These are phyloP conservation scores for Sporothrix phasma DNA, from an alignment of 2,329 filamentous ascomycete genomes.

Conservation along the genomic window DNA sequence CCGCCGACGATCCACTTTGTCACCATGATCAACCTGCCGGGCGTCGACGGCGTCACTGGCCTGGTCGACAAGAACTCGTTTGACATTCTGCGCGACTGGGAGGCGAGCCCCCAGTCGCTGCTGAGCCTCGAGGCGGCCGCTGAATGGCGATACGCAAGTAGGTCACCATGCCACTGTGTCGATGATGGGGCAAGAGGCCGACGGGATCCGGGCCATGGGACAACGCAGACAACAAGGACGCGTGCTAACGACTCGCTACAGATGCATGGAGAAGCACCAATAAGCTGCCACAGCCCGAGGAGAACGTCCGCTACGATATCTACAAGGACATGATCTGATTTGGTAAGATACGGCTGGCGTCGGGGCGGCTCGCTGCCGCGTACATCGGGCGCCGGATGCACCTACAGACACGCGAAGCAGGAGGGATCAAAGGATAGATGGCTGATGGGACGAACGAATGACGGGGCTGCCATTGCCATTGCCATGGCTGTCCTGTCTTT, in stretches of 20 bases:
- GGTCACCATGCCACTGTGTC: too few relatives aligned
- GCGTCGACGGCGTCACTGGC: slow-evolving; percentile 72
- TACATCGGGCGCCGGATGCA: too few relatives aligned
- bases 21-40: slow-evolving; percentile 92
- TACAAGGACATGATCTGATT: slow-evolving; percentile 24
- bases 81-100: slow-evolving; percentile 82
- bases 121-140: slow-evolving; percentile 29
- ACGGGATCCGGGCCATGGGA: too few relatives aligned
- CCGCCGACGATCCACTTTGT: slow-evolving; percentile 88
- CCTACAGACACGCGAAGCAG: neutral
- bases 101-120: slow-evolving; percentile 81
- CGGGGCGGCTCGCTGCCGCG: too few relatives aligned
- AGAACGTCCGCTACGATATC: slow-evolving; percentile 51
- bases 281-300: slow-evolving; percentile 87
- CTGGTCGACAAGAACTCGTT: slow-evolving; percentile 76
- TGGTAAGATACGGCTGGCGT: too few relatives aligned
- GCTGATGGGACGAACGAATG: too few relatives aligned
- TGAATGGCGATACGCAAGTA: slow-evolving; percentile 29
- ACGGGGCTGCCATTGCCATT: too few relatives aligned
- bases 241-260: slow-evolving; percentile 27
- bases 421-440: neutral
- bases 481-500: too few relatives aligned
- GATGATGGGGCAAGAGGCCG: too few relatives aligned
- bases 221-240: neutral
- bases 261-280: slow-evolving; percentile 96